Conservation (phyloP, 768 basidiomycete species). For the Plicaturopsis crispa region DNA sequence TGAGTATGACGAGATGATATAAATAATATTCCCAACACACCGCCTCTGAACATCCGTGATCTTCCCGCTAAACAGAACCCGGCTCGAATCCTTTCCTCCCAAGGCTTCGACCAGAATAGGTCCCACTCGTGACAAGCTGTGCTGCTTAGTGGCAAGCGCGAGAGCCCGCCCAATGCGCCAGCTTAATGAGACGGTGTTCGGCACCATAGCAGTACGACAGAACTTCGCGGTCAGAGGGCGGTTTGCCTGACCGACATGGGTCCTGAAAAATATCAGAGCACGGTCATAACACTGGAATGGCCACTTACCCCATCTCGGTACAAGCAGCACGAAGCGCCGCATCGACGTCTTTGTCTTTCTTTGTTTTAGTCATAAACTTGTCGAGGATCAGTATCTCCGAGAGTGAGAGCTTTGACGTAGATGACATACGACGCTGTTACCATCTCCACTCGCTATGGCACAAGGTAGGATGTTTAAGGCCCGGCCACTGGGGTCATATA, state of each 20-base stretch:
- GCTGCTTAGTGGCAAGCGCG: constrained; percentile 38
- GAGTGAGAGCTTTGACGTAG: too few relatives aligned
- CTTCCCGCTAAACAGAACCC: constrained; percentile 50
- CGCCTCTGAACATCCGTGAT: constrained; percentile 46
- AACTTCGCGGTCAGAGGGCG: constrained; percentile 31
- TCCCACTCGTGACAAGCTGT: constrained; percentile 26
- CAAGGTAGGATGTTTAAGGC: too few relatives aligned
- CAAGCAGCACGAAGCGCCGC: constrained; percentile 37
- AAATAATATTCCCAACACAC: too few relatives aligned
- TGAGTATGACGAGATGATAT: too few relatives aligned
- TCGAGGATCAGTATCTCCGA: not conserved
- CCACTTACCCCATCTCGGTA: constrained; percentile 49
- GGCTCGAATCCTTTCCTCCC: constrained; percentile 25
- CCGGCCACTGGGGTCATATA: too few relatives aligned
- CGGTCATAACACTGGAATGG: too few relatives aligned
- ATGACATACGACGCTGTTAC: too few relatives aligned
- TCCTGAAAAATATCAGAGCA: too few relatives aligned
- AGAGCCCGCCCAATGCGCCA: constrained; percentile 61
- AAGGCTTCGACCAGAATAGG: constrained; percentile 27
- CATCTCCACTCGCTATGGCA: too few relatives aligned
- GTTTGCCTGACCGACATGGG: constrained; percentile 35
- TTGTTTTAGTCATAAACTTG: constrained; percentile 35
- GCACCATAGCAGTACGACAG: constrained; percentile 32
- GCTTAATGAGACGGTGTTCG: constrained; percentile 48
- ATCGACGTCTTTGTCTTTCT: constrained; percentile 35